Base-by-base conservation (phyloP, 2,329 filamentous ascomycete genomes). In the Acephala macrosclerotiorum region DNA sequence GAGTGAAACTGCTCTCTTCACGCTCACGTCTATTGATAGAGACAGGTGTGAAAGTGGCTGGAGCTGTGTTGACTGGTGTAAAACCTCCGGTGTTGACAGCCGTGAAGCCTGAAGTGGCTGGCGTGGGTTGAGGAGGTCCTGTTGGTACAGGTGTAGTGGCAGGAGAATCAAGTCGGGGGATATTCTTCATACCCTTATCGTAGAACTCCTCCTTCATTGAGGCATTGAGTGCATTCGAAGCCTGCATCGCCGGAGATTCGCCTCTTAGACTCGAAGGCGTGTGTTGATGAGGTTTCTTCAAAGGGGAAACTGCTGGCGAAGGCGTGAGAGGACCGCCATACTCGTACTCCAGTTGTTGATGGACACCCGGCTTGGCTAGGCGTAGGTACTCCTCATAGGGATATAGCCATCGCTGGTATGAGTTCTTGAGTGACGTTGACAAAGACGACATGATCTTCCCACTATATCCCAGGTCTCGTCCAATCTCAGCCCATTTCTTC, bases 381-480 rank as follows among this genome's bases (percentile, higher is more conserved):
- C 92, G 88, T 51, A 99, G 82, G 76, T 97, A 99, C 69, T 98
- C 94, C 79, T 99, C 96, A 74, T 98, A 99, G 0, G 96, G 96
- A 75, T 94, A 93, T 3, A 99, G 88, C 93, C 96, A 99, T 80
- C 95, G 90, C 77, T 97, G 94, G 74, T 96, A 99, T 0, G 96
- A 98, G 78, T 99, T 99, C 78, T 98, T 99, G 49, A 99, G 85
- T 5, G 96, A 98, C 0, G 96, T 99, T 6, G 96, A 99, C 56
- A 99, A 82, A 9, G 96, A 98, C 2, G 95, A 98, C 96, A 99
- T 99, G 69, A 99, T 99, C 82, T 99, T 99, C 76, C 96, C 96
- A 76, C 95, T 98, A 80, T 99, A 99, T 62, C 96, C 96, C 57
- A 99, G 82, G 77, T 98, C 96, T 75, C 96, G 89, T 38, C 96